A percentile compares a stretch with the other conserved stretches of the same genome.
Evolutionary conservation across 2,329 filamentous ascomycete species (phyloP).

Genomic region (Apiospora rasikravindrae): DNA sequence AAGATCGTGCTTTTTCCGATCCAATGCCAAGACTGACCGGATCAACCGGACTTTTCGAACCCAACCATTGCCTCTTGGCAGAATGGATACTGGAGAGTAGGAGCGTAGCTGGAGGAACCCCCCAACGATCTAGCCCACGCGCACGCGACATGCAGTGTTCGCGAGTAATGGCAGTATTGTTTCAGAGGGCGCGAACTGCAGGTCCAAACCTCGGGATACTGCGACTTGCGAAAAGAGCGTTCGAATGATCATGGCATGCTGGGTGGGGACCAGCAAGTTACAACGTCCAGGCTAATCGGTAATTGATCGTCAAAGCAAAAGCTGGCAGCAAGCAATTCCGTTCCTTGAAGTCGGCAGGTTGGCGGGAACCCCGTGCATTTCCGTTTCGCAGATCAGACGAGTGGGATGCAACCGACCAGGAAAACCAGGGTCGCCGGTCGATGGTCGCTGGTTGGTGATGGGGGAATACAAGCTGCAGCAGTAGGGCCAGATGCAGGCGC

Average conservation of each 20-base stretch:
- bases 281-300: background rate
- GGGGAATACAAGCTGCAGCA: background rate
- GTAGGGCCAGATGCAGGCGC: background rate
- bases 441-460: background rate
- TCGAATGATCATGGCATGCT: slow-evolving; percentile 3
- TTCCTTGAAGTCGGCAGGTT: background rate
- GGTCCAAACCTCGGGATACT: background rate
- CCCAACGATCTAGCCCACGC: background rate
- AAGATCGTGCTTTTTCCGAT: background rate
- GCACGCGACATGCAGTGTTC: background rate
- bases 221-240: background rate
- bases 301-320: background rate
- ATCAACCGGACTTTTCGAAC: slow-evolving; percentile 9
- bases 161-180: background rate
- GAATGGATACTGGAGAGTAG: background rate
- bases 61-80: slow-evolving; percentile 12
- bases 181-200: slow-evolving; percentile 5
- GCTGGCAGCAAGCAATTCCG: background rate
- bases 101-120: background rate
- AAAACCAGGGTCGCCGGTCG: background rate
- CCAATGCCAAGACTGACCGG: slow-evolving; percentile 10
- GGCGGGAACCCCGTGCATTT: slow-evolving; percentile 10
- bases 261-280: background rate
- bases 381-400: slow-evolving; percentile 12
- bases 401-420: background rate